Evolutionary conservation across 78 protist species (phyloP), one percentile per base, ranked within the genome.

Genomic region (Dictyostelium intermedium): DNA sequence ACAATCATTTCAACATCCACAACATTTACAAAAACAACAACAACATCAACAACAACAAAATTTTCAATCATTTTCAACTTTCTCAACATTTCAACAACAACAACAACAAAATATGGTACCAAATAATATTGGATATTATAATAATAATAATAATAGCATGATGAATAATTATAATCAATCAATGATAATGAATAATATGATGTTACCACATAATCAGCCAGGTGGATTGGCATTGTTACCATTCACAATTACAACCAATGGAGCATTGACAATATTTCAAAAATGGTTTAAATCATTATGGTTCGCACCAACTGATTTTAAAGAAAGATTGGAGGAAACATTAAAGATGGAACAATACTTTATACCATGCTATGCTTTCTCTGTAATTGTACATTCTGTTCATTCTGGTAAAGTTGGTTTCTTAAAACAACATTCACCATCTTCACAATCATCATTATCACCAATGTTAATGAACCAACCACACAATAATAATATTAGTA

Each of bases 251-350:
- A 9, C 84, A 60, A 56, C 92, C 1, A 6, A 53, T 18, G 34
- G n/a, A 14, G 92, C 92, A 39, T 8, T 85, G 8, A 39, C 70
- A 2, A 85, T 85, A 25, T 85, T 85, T 60, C 92, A 85, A 35
- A 82, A 85, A 6, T 85, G 92, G 92, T 53, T 34, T 66, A 85
- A 85, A 79, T 56, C 78, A 37, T 34, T 85, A 16, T 85, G 92
- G 92, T 85, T 85, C 39, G 74, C 84, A 35, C 92, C 92, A 30
- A 39, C 83, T 8, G 81, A 85, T 60, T 85, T 85, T 23, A 85
- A 79, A 60, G 92, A 85, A 5, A 78, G 56, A n/a, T n/a, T 85
- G 1, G 92, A 85, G 25, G 39, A 73, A 39, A 76, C 66, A 11
- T 18, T 85, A 11, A 41, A 85, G 5, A 18, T 85, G 32, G 45